Conservation (phyloP, 192 early-diverging fungal genomes). For the Backusella macrospora region DNA sequence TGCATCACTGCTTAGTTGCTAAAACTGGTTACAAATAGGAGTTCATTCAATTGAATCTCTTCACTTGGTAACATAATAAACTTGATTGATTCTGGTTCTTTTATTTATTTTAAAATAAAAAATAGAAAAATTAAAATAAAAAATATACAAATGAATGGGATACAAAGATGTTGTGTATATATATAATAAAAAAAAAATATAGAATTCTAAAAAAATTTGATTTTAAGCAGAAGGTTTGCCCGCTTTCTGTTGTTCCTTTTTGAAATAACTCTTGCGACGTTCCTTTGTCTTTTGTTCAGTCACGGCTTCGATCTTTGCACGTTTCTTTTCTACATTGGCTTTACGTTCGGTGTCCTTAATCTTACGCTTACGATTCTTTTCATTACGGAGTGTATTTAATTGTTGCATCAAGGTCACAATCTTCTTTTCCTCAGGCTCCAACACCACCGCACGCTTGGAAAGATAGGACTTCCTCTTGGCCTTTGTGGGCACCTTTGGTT, state of each 20-base stretch:
- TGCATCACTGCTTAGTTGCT: too few species aligned
- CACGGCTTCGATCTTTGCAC: conserved; percentile 50
- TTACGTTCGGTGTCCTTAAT: conserved; percentile 58
- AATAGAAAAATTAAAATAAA: too few species aligned
- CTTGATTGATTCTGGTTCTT: too few species aligned
- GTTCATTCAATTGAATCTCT: too few species aligned
- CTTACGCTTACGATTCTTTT: conserved; percentile 82
- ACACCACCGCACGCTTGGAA: conserved; percentile 79
- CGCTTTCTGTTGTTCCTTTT: conserved; percentile 48
- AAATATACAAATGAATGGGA: too few species aligned
- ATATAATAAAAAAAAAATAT: not conserved
- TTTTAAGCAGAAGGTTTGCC: conserved; percentile 5
- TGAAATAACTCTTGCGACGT: conserved; percentile 68
- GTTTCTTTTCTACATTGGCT: conserved; percentile 58
- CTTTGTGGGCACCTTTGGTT: conserved; percentile 72
- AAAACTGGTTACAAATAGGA: too few species aligned
- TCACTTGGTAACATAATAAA: too few species aligned
- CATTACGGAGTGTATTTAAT: conserved; percentile 84
- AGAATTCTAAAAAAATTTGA: not conserved
- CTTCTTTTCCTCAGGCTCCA: conserved; percentile 91
- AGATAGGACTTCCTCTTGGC: conserved; percentile 55
- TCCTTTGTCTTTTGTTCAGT: conserved; percentile 61
- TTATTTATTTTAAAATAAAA: too few species aligned
- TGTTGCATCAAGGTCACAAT: conserved; percentile 82
- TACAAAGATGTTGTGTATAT: too few species aligned